Evolutionary conservation across 306 rosid genomes (phyloP), one percentile per base, ranked within the genome.

Genomic region (Amphicarpaea edgeworthii): DNA sequence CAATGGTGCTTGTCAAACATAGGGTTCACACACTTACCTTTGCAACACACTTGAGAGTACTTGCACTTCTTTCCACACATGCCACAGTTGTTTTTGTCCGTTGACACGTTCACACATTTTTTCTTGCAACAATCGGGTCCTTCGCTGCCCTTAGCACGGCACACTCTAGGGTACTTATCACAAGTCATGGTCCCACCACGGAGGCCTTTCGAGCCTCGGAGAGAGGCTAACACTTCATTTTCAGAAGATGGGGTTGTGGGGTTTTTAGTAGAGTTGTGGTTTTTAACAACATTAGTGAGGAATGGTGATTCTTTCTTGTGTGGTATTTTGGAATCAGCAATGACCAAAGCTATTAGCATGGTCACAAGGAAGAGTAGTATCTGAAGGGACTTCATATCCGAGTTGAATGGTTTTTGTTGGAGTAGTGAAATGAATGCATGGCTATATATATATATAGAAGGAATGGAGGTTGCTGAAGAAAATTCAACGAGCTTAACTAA

Each of bases 71-170:
- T 90, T 17, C 88, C 90, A 66, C 96, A 90, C 53, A 0, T 70
- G 0, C 96, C 96, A 78, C 93, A 90, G 68, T 90, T 90, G 78
- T 79, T 63, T 58, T 73, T 76, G 71, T 90, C 90, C 0, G 45
- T 57, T 49, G 72, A 74, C 67, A 85, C 71, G 47, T 87, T 57
- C 24, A 90, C 96, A 47, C 96, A 90, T 59, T 74, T 86, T 75
- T 64, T 87, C 43, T 19, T 11, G 86, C 96, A 90, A 80, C 92
- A 90, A 20, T 80, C 82, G 3, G 80, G 86, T 3, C 90, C 89
- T 2, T 64, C 11, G 76, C 92, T 88, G 6, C 88, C 86, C 71
- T 66, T 50, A 0, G 10, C 83, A 1, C 19, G 77, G 11, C 96
- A 90, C 58, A 90, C 82, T 72, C 69, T 72, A 0, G 91, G 88